Base-by-base conservation (phyloP, 2,329 filamentous ascomycete genomes). In the Arthrobotrys iridis region DNA sequence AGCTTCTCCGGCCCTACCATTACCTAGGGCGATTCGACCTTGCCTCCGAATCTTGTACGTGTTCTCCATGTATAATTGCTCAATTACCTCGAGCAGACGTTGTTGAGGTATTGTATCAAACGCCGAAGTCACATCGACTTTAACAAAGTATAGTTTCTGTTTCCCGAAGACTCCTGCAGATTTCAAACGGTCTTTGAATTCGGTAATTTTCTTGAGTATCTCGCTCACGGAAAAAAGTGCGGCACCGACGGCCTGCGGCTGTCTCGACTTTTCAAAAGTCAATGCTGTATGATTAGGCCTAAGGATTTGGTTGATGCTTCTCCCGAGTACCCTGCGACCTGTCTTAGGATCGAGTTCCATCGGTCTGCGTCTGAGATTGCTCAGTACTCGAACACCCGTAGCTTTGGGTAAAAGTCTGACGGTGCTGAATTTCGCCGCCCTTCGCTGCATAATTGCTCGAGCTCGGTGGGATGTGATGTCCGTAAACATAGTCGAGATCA, bases 101-200 rank as follows among this genome's bases (percentile, higher is more conserved):
- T 86, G 83, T 81, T 98, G 95, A 0, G 95, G 95, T 46, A 99
- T 97, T 0, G 91, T 97, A 82, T 99, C 95, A 81, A 97, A 99
- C 79, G 94, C 96, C 1, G 92, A 89, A 80, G 92, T 88, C 18
- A 99, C 93, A 80, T 99, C 95, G 10, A 96, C 85, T 81, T 99
- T 99, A 74, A 90, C 93, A 82, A 98, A 96, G 82, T 91, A 98
- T 0, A 97, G 82, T 45, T 78, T 78, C 3, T 82, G 84, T 6
- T 80, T 79, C 0, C 82, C 79, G 0, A 77, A 77, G 0, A 82
- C 70, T 0, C 82, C 82, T 22, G 81, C 79, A 30, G 80, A 60
- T 24, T 78, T 48, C 8, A 91, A 81, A 0, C 77, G 82, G 1
- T 82, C 79, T 77, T 90, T 90, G 83, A 96, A 98, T 0, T 77